Percentiles rank a stretch among this genome's conserved stretches.
These are phyloP conservation scores for Vitis hybrid DNA, from an alignment of 177 flowering plant genomes.

Conservation along the genomic window DNA sequence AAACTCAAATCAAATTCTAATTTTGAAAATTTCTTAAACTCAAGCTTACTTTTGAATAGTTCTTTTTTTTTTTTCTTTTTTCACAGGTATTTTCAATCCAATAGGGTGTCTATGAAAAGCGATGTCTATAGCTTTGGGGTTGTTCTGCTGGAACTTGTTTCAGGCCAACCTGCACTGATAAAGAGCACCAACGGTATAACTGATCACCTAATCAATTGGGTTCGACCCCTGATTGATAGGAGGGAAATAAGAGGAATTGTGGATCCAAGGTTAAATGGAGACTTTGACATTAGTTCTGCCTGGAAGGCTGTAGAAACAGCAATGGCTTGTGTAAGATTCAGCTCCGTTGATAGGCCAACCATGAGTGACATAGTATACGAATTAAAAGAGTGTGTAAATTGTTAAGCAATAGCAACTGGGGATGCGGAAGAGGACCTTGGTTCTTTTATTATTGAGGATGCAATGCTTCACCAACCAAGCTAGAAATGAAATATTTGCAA, in stretches of 20 bases:
- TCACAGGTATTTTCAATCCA: constrained; percentile 6
- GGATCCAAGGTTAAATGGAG: constrained; percentile 20
- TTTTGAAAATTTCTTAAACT: too few relatives aligned
- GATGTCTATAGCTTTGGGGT: constrained; percentile 36
- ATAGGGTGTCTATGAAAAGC: constrained; percentile 22
- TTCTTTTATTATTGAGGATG: too few relatives aligned
- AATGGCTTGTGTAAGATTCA: constrained; percentile 20
- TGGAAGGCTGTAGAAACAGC: constrained; percentile 31
- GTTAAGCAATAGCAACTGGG: too few relatives aligned
- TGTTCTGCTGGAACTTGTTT: constrained; percentile 25
- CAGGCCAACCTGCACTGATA: constrained; percentile 19
- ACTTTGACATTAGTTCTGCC: constrained; percentile 14
- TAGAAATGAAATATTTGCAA: too few relatives aligned
- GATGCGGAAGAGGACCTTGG: too few relatives aligned
- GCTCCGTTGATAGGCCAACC: constrained; percentile 19
- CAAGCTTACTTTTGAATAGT: too few relatives aligned
- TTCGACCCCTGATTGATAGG: constrained; percentile 9
- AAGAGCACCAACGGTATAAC: not conserved
- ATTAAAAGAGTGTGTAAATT: too few relatives aligned
- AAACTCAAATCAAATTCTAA: too few relatives aligned
- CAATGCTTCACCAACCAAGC: too few relatives aligned
- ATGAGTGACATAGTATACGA: constrained; percentile 23
- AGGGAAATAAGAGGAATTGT: constrained; percentile 20
- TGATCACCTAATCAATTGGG: constrained; percentile 12
- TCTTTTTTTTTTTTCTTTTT: not conserved